Conservation (phyloP, 2,329 filamentous ascomycete species). For the Alternaria conjuncta region DNA sequence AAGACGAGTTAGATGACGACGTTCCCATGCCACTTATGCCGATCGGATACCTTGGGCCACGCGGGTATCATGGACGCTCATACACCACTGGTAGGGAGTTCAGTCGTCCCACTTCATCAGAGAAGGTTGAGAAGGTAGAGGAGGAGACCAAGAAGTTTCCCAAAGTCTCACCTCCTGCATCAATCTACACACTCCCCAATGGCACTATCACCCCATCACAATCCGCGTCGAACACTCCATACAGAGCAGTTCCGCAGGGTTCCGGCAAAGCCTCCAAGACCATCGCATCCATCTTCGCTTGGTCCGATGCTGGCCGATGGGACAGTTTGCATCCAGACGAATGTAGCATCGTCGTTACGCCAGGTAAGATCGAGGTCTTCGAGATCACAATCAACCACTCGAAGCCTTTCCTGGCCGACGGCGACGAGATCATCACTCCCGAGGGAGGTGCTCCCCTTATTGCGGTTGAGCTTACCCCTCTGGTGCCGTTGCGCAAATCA, state of each 20-base stretch:
- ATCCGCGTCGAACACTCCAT: constrained; percentile 79
- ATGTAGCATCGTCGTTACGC: constrained; percentile 67
- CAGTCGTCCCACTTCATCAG: constrained; percentile 12
- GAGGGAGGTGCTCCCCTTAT: constrained; percentile 59
- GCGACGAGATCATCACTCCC: constrained; percentile 47
- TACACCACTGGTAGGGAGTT: constrained; percentile 16
- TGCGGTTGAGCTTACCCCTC: constrained; percentile 85
- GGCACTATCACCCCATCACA: constrained; percentile 76
- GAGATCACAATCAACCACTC: constrained; percentile 60
- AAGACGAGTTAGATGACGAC: constrained; percentile 63
- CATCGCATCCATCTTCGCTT: constrained; percentile 67
- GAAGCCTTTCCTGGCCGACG: constrained; percentile 49
- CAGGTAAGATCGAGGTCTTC: constrained; percentile 70
- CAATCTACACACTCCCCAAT: constrained; percentile 48
- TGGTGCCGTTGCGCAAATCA: constrained; percentile 87
- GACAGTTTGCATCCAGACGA: constrained; percentile 66
- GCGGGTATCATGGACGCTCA: constrained; percentile 22
- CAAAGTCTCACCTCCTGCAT: constrained; percentile 51
- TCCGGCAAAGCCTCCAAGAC: constrained; percentile 61
- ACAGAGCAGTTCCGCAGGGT: constrained; percentile 60
- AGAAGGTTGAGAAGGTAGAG: constrained; percentile 17
- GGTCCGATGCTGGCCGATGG: constrained; percentile 67
- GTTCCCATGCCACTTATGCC: constrained; percentile 49
- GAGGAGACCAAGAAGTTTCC: constrained; percentile 48
- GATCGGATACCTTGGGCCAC: constrained; percentile 26